Evolutionary conservation across 2,329 filamentous ascomycete genomes (phyloP), one percentile per base, ranked within the genome.

Genomic region (Magnaporthiopsis poae): DNA sequence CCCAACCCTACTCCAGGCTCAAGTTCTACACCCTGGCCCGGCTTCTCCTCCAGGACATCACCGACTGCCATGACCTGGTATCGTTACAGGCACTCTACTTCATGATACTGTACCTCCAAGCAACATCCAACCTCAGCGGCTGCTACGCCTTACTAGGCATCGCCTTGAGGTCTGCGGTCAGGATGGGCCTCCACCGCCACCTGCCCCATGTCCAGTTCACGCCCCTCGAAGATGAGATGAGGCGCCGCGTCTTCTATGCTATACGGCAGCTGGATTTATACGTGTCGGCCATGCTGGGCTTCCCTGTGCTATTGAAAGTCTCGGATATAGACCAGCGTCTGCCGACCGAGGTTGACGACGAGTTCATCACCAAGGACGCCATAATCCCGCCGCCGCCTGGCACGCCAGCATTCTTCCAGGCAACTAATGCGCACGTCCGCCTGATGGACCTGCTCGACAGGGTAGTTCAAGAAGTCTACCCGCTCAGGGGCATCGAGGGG

Each of bases 111-210:
- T 95, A 93, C 73, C 81, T 94, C 0, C 91, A 95, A 73, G 87
- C 89, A 2, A 90, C 91, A 1, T 90, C 90, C 12, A 91, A 91
- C 73, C 79, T 94, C 36, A 90, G 88, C 73, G 89, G 87, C 12
- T 94, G 90, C 74, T 94, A 94, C 75, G 86, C 90, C 0, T 92
- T 91, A 71, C 84, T 94, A 63, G 90, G 90, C 8, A 89, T 94
- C 71, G 90, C 90, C 2, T 79, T 93, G 63, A 85, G 90, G 64
- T 89, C 89, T 8, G 87, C 89, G n/a, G 77, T 94, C 46, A 86
- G 90, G 63, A 88, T 94, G 77, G 91, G 91, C 9, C 80, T 94
- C 33, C 91, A 95, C 74, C 88, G 91, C 65, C 86, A 90, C 68
- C 78, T 94, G 7, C 80, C 87, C 15, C 86, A 89, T 63, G 82